phyloP scores from a whole-genome alignment of 2,329 filamentous ascomycete genomes.

The Diaporthe australafricana region DNA sequence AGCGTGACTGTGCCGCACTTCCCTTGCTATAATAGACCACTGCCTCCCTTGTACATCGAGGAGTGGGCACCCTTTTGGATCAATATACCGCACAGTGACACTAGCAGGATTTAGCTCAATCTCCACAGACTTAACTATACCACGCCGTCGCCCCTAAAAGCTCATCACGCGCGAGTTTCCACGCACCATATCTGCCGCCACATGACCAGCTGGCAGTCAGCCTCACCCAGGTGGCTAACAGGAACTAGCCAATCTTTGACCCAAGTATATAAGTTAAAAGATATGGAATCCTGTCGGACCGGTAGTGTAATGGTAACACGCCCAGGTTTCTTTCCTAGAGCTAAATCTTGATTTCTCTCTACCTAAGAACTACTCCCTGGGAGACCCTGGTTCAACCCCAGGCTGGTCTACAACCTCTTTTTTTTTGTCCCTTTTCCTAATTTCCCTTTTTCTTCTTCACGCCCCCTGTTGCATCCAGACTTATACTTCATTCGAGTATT shows the following conservation, averaged over 20 bases:
- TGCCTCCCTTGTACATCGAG: too few relatives aligned
- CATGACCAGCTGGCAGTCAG: too few relatives aligned
- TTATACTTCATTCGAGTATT: too few relatives aligned
- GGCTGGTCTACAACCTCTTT: background rate
- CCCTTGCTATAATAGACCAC: too few relatives aligned
- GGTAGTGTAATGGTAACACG: background rate
- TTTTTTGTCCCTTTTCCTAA: too few relatives aligned
- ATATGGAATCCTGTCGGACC: background rate
- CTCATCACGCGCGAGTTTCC: background rate
- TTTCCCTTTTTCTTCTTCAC: too few relatives aligned
- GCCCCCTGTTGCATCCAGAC: too few relatives aligned
- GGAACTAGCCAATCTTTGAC: background rate
- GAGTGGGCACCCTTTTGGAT: too few relatives aligned
- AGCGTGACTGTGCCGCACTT: too few relatives aligned
- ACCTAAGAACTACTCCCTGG: background rate
- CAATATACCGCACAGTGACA: too few relatives aligned
- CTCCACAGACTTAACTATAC: background rate
- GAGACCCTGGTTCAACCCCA: background rate
- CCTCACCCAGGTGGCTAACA: background rate
- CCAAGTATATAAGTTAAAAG: background rate
- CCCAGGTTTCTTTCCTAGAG: background rate
- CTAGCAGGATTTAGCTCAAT: background rate
- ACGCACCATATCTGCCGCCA: background rate
- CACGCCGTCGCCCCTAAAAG: background rate
- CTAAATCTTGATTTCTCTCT: background rate